Evolutionary conservation across 257 asterid genomes (phyloP).

Genomic region (Hygrophila difformis): DNA sequence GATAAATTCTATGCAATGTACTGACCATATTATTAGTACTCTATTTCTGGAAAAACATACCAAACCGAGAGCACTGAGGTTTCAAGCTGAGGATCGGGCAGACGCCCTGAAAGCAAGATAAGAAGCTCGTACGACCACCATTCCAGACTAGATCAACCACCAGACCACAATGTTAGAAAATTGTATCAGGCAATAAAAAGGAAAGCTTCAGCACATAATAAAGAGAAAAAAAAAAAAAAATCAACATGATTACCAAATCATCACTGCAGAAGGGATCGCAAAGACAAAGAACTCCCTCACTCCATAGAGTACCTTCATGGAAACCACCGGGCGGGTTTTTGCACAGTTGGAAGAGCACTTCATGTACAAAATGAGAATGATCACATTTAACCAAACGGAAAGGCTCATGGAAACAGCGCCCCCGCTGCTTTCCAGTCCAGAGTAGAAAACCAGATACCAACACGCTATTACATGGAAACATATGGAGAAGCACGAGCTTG

Average conservation of each 20-base stretch:
- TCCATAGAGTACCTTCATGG: constrained; percentile 48
- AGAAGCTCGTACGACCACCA: constrained; percentile 92
- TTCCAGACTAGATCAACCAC: no score
- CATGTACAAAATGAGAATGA: constrained; percentile 38
- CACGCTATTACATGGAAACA: constrained; percentile 39
- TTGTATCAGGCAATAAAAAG: constrained; percentile 11
- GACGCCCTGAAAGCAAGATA: constrained; percentile 64
- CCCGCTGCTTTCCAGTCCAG: constrained; percentile 32
- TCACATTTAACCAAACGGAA: constrained; percentile 56
- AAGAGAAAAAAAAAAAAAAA: no score
- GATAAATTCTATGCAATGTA: no score
- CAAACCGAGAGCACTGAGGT: constrained; percentile 80
- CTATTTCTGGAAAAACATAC: constrained; percentile 26
- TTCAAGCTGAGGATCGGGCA: constrained; percentile 90
- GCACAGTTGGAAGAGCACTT: constrained; percentile 35
- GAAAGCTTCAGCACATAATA: neutral
- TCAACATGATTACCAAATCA: constrained; percentile 53
- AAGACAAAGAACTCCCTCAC: constrained; percentile 40
- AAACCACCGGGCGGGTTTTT: constrained; percentile 42
- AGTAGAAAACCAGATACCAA: constrained; percentile 45
- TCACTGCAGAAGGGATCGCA: constrained; percentile 67
- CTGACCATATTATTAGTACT: no score
- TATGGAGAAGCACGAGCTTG: constrained; percentile 40
- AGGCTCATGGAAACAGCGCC: constrained; percentile 49
- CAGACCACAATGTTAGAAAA: no score